Evolutionary conservation across 495 filamentous ascomycete genomes (phyloP).

Genomic region (Penicillium verhagenii): DNA sequence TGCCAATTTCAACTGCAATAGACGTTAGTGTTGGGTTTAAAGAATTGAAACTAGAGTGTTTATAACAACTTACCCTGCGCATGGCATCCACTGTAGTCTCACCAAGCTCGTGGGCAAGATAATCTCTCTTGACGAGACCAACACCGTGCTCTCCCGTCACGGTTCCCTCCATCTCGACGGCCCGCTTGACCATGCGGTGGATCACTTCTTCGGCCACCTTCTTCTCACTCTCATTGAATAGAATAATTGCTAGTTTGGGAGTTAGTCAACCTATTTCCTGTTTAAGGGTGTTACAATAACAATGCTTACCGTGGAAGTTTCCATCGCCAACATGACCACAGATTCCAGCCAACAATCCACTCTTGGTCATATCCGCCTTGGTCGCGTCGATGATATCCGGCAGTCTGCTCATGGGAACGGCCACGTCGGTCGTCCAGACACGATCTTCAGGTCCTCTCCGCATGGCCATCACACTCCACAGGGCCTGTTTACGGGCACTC

Average conservation of each 20-base stretch:
- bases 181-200: conserved; percentile 60
- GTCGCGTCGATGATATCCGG: conserved; percentile 64
- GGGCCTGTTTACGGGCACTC: conserved; percentile 59
- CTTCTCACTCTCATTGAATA: conserved; percentile 57
- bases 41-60: conserved; percentile 1
- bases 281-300: too few species aligned
- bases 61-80: conserved; percentile 51
- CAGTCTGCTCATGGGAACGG: conserved; percentile 61
- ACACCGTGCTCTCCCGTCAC: conserved; percentile 65
- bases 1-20: conserved; percentile 57
- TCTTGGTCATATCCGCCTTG: conserved; percentile 55
- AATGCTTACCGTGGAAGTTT: conserved; percentile 58
- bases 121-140: conserved; percentile 61
- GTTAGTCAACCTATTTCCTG: too few species aligned
- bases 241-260: conserved; percentile 44
- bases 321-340: conserved; percentile 71
- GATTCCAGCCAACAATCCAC: conserved; percentile 57
- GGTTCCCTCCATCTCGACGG: conserved; percentile 63
- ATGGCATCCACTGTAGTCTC: conserved; percentile 58
- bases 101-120: conserved; percentile 57
- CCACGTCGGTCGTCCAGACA: conserved; percentile 68
- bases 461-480: conserved; percentile 63
- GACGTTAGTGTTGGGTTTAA: conserved; percentile 14
- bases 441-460: conserved; percentile 52
- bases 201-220: conserved; percentile 51